Evolutionary conservation across 2,329 filamentous ascomycete species (phyloP), one percentile per base, ranked within the genome.

Genomic region (Ustulina deusta): DNA sequence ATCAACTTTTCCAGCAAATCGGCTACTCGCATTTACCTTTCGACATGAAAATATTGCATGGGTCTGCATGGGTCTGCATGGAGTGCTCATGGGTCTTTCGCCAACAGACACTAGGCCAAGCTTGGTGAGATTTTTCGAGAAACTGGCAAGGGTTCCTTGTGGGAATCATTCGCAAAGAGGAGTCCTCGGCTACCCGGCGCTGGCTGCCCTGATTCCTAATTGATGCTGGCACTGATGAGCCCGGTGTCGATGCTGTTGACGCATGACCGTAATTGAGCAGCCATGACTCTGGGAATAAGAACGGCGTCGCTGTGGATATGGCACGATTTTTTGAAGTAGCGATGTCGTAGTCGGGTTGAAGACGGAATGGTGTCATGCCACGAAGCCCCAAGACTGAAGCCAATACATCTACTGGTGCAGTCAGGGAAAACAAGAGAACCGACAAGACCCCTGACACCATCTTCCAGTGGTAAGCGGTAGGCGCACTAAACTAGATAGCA

Each of bases 81-180:
- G 20, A 32, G 52, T 1, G 20, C 32, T 38, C 36, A 40, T 46
- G 54, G 57, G 25, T 54, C 51, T 44, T 25, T 15, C 49, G 67
- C 55, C 34, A 25, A 57, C 38, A 36, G 15, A 11, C 67, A 7
- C 69, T 71, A 71, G 62, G 55, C 64, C 40, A 2, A 44, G 49
- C 11, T n/a, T 49, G 62, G 69, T 68, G 34, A 9, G 67, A 71
- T 68, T 69, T 69, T 71, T 71, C 69, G 69, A 71, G 59, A 68
- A 66, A 59, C n/a, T 11, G 17, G 40, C 67, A 48, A 22, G 69
- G 69, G 63, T 51, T 54, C 67, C 64, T 32, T 44, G 64, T 44
- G 63, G 29, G 51, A 65, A 68, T 68, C 62, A 65, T 51, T 57
- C 49, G 22, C 61, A 44, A 40, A 48, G 58, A 38, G 38, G 13